phyloP scores from a whole-genome alignment of 2,329 filamentous ascomycete species.

The Cryphonectria nitschkei region DNA sequence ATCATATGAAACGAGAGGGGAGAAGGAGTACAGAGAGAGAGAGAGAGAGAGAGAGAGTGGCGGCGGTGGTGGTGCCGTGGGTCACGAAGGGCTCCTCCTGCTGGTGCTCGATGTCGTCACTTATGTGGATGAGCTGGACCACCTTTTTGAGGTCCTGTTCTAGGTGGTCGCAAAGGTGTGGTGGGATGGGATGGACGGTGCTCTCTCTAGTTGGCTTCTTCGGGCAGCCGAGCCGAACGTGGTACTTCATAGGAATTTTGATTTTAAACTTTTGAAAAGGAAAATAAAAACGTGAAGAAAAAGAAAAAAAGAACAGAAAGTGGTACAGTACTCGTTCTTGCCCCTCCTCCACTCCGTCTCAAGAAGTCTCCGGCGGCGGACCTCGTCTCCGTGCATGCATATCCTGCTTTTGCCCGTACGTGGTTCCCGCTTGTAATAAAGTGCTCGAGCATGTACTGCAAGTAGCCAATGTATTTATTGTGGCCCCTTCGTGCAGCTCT shows the following conservation, averaged over 20 bases:
- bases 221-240: constrained; percentile 26
- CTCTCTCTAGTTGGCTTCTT: constrained; percentile 22
- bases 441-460: no score
- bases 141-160: not conserved
- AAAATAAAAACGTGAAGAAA: no score
- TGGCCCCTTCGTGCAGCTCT: not conserved
- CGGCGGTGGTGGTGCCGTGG: not conserved
- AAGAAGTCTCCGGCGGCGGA: constrained; percentile 3
- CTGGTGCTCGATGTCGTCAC: constrained; percentile 3
- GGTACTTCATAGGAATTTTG: not conserved
- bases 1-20: not conserved
- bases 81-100: not conserved
- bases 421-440: no score
- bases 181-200: constrained; percentile 1
- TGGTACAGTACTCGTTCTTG: not conserved
- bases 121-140: not conserved
- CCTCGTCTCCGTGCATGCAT: constrained; percentile 22
- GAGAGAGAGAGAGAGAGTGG: not conserved
- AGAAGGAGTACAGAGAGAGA: not conserved
- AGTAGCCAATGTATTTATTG: not conserved
- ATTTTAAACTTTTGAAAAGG: no score
- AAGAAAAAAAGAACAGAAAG: no score
- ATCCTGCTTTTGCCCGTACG: not conserved
- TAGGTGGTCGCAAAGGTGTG: not conserved
- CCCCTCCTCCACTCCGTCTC: not conserved